These are phyloP conservation scores for Saccharomycopsis sp. DNA, from an alignment of 805 yeast genomes.

Conservation along the genomic window DNA sequence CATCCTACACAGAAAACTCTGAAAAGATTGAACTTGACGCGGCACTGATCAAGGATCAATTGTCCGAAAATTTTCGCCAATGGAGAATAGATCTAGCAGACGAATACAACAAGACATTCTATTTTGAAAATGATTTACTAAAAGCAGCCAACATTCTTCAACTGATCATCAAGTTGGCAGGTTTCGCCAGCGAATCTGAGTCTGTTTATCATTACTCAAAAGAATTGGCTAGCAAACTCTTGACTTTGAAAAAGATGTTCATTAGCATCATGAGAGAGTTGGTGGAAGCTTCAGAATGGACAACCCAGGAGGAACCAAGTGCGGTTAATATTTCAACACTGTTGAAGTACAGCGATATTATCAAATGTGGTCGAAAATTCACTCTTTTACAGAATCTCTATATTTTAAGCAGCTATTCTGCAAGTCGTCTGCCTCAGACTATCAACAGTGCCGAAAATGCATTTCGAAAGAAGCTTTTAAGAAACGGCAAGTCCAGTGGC, in stretches of 20 bases:
- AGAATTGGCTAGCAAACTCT: not conserved
- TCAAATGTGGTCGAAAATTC: constrained; percentile 12
- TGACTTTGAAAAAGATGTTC: constrained; percentile 7
- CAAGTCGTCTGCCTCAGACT: not conserved
- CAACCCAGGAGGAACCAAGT: not conserved
- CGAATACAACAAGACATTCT: constrained; percentile 11
- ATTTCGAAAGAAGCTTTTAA: not conserved
- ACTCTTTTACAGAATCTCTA: constrained; percentile 10
- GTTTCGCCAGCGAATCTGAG: not conserved
- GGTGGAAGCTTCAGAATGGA: constrained; percentile 15
- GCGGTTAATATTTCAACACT: not conserved
- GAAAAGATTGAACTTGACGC: not conserved
- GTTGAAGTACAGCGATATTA: constrained; percentile 5
- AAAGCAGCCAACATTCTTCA: not conserved
- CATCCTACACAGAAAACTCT: not conserved
- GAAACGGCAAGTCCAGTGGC: not conserved
- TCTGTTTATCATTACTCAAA: not conserved
- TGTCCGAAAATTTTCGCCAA: not conserved
- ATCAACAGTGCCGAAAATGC: not conserved
- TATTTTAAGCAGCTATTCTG: not conserved
- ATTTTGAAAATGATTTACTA: constrained; percentile 11
- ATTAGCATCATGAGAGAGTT: constrained; percentile 6
- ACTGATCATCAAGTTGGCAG: not conserved
- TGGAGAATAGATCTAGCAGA: constrained; percentile 8
- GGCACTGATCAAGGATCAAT: not conserved